These are phyloP conservation scores for Apiotrichum mycotoxinovorans DNA, from an alignment of 1,284 basidiomycete genomes.

Conservation along the genomic window DNA sequence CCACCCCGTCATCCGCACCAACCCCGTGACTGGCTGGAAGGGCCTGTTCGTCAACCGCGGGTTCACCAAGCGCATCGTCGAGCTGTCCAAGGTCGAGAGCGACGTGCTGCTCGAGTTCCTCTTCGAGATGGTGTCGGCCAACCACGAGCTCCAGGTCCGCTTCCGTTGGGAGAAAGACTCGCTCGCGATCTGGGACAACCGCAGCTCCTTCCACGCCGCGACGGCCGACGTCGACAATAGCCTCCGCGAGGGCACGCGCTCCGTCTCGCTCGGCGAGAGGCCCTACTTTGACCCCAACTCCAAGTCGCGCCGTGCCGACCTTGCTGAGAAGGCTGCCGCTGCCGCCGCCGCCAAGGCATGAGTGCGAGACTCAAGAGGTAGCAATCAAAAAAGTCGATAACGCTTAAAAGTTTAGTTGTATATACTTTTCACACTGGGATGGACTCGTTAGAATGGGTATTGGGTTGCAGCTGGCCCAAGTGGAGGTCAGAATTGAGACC, in stretches of 20 bases:
- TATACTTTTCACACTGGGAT: too few species aligned
- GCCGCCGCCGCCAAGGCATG: too few species aligned
- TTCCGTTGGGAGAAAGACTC: conserved; percentile 50
- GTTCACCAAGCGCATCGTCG: conserved; percentile 63
- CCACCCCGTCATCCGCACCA: conserved; percentile 53
- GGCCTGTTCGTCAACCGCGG: conserved; percentile 63
- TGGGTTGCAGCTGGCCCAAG: too few species aligned
- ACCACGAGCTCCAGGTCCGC: conserved; percentile 63
- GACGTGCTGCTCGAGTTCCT: conserved; percentile 32
- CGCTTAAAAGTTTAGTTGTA: too few species aligned
- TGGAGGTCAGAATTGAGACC: too few species aligned
- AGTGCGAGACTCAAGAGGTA: too few species aligned
- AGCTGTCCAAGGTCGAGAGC: conserved; percentile 59
- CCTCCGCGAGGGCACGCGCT: conserved; percentile 58
- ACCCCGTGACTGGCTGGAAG: conserved; percentile 70
- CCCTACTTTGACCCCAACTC: conserved; percentile 55
- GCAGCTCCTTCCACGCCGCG: conserved; percentile 19
- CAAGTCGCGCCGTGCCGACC: conserved; percentile 14
- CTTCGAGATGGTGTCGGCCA: conserved; percentile 49
- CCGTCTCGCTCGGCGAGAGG: conserved; percentile 62
- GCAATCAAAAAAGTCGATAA: too few species aligned
- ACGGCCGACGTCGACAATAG: conserved; percentile 53
- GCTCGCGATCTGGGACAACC: conserved; percentile 39
- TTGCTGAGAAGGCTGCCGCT: background rate
- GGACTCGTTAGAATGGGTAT: too few species aligned